phyloP scores from a whole-genome alignment of 108 stramenopile genomes.

The Skeletonema menzelii region DNA sequence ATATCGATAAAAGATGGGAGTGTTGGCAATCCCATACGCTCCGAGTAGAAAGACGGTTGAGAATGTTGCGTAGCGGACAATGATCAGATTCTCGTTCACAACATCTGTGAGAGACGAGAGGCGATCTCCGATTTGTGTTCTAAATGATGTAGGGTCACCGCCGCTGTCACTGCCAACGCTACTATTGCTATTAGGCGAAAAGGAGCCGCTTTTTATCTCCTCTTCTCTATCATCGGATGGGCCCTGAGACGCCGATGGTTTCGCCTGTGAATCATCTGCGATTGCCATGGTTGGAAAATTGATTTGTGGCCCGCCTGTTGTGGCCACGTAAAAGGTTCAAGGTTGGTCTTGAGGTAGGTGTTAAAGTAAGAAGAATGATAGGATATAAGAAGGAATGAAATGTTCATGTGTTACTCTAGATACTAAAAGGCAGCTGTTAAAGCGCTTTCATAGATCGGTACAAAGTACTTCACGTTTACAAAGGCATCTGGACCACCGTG shows the following conservation, averaged over 20 bases:
- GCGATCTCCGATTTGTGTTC: slow-evolving; percentile 7
- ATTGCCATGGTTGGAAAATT: no score
- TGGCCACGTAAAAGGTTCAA: no score
- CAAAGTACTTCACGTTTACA: slow-evolving; percentile 87
- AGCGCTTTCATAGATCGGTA: slow-evolving; percentile 67
- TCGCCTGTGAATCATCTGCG: neutral
- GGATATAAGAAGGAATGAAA: no score
- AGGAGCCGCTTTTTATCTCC: neutral
- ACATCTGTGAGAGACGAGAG: slow-evolving; percentile 45
- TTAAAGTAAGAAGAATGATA: no score
- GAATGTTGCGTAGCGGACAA: slow-evolving; percentile 58
- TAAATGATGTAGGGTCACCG: neutral
- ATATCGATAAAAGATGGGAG: slow-evolving; percentile 87
- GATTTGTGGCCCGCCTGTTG: no score
- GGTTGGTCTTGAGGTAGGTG: no score
- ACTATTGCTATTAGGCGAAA: neutral
- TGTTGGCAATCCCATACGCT: slow-evolving; percentile 71
- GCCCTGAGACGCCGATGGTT: neutral
- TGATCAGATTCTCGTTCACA: slow-evolving; percentile 73
- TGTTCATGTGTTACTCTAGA: no score
- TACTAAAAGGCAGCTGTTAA: slow-evolving; percentile 1
- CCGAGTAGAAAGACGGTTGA: slow-evolving; percentile 60
- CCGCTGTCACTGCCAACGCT: neutral
- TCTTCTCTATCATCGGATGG: neutral
- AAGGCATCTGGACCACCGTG: slow-evolving; percentile 88